Evolutionary conservation across 1,139 yeast genomes (phyloP).

Genomic region (Saccharomycopsis crataegensis): DNA sequence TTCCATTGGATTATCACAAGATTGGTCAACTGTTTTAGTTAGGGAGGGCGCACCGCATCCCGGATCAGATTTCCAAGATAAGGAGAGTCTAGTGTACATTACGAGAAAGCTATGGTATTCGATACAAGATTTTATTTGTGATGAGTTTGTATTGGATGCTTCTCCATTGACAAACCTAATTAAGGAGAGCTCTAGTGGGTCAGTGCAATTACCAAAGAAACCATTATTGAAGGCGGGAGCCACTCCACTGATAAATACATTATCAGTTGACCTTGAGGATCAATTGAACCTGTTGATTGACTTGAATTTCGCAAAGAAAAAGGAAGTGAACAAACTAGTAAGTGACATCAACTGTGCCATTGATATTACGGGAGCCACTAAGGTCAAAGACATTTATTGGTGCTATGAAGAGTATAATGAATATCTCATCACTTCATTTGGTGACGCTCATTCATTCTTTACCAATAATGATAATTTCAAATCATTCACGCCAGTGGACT

Average conservation of each 20-base stretch:
- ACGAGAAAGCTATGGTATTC: slow-evolving; percentile 4
- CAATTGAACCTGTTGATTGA: not conserved
- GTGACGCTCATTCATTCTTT: slow-evolving; percentile 6
- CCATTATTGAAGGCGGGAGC: not conserved
- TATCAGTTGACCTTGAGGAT: not conserved
- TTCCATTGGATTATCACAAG: slow-evolving; percentile 8
- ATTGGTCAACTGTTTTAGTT: slow-evolving; percentile 5
- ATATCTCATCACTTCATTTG: not conserved
- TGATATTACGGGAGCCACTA: not conserved
- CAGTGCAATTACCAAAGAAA: not conserved
- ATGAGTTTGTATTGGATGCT: slow-evolving; percentile 6
- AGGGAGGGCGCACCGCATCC: slow-evolving; percentile 1
- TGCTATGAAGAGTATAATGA: not conserved
- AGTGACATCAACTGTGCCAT: not conserved
- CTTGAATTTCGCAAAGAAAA: not conserved
- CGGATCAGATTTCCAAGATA: slow-evolving; percentile 7
- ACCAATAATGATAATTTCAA: slow-evolving; percentile 5
- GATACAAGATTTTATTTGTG: not conserved
- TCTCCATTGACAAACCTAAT: not conserved
- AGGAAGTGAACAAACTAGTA: not conserved
- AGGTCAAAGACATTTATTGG: not conserved
- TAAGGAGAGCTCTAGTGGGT: not conserved
- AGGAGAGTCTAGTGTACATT: not conserved
- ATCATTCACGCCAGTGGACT: not conserved
- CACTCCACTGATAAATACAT: not conserved